These are phyloP conservation scores for Rubia tinctorum DNA, from an alignment of 305 asterid genomes.

Conservation along the genomic window DNA sequence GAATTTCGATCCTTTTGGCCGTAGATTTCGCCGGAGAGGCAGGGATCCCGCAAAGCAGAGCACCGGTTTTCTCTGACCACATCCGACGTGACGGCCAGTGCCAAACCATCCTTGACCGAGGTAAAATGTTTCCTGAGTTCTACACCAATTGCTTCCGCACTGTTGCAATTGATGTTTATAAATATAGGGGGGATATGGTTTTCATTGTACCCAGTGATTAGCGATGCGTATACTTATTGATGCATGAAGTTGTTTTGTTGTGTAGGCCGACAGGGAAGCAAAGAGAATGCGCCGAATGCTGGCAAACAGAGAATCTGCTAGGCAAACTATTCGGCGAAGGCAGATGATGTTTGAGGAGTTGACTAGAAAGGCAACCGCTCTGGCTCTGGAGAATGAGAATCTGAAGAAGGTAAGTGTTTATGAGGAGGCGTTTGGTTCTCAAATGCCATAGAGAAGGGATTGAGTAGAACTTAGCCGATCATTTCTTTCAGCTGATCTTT, in stretches of 20 bases:
- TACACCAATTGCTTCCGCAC: not conserved
- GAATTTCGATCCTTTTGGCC: not conserved
- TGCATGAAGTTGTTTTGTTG: not conserved
- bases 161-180: too few relatives aligned
- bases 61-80: not conserved
- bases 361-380: conserved; percentile 39
- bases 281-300: conserved; percentile 51
- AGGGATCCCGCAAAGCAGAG: not conserved
- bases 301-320: conserved; percentile 89
- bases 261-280: conserved; percentile 61
- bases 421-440: too few relatives aligned
- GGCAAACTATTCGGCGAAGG: conserved; percentile 80
- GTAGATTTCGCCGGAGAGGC: not conserved
- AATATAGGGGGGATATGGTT: too few relatives aligned
- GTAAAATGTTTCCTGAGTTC: conserved; percentile 21
- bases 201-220: too few relatives aligned
- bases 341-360: conserved; percentile 54
- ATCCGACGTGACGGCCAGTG: conserved; percentile 26
- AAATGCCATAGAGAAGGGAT: too few relatives aligned
- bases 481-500: too few relatives aligned
- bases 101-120: conserved; percentile 41
- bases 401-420: conserved; percentile 40
- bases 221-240: not conserved
- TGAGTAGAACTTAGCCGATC: too few relatives aligned
- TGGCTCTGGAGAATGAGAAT: conserved; percentile 43